Percentiles rank a stretch among this genome's conserved stretches.
These are phyloP conservation scores for Cyathus striatus DNA, from an alignment of 768 basidiomycete genomes.

Conservation along the genomic window DNA sequence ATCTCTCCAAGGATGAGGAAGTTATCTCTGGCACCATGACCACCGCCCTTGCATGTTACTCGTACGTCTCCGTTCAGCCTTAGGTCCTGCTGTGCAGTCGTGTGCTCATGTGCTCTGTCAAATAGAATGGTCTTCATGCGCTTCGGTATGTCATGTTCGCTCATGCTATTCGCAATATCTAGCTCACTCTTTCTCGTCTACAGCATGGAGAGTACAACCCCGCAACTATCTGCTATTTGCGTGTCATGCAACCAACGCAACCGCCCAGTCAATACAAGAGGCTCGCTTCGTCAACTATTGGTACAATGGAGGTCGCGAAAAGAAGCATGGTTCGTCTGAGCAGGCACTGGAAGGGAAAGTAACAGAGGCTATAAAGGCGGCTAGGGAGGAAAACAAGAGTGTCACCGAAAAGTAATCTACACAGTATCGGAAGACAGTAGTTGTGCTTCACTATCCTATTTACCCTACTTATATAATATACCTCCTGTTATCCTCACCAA, in stretches of 20 bases:
- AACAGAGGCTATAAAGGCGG: slow-evolving; percentile 44
- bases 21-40: slow-evolving; percentile 98
- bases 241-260: slow-evolving; percentile 88
- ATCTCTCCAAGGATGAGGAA: slow-evolving; percentile 92
- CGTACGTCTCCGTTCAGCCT: too few relatives aligned
- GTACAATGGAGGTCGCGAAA: slow-evolving; percentile 84
- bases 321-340: slow-evolving; percentile 41
- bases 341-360: slow-evolving; percentile 32
- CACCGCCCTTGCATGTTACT: slow-evolving; percentile 82
- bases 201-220: slow-evolving; percentile 94
- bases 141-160: slow-evolving; percentile 56
- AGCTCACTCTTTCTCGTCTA: slow-evolving; percentile 4
- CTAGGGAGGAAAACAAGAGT: slow-evolving; percentile 35
- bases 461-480: slow-evolving; percentile 16
- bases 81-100: slow-evolving; percentile 1
- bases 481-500: slow-evolving; percentile 44
- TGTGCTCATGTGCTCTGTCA: slow-evolving; percentile 4
- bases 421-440: slow-evolving; percentile 6
- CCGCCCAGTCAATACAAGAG: slow-evolving; percentile 82
- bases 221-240: slow-evolving; percentile 95
- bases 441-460: not conserved
- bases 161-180: not conserved
- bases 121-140: slow-evolving; percentile 85
- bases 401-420: slow-evolving; percentile 15
- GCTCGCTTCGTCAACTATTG: slow-evolving; percentile 87